phyloP scores from a whole-genome alignment of 495 filamentous ascomycete genomes.

The Podospora fimiseda region DNA sequence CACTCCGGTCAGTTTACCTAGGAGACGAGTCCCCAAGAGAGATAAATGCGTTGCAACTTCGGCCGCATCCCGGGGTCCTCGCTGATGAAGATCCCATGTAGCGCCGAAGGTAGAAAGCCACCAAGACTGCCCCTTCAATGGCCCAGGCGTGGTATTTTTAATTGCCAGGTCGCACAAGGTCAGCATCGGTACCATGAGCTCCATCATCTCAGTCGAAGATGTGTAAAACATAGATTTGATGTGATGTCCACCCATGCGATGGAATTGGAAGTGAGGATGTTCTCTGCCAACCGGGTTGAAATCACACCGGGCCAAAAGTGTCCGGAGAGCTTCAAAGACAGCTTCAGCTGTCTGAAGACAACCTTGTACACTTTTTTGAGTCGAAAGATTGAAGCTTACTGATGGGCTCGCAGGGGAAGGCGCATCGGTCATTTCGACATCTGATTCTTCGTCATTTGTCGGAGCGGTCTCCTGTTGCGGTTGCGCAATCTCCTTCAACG shows the following conservation, averaged over 20 bases:
- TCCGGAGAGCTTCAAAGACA: slow-evolving; percentile 31
- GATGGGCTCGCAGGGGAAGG: slow-evolving; percentile 2
- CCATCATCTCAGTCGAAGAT: slow-evolving; percentile 33
- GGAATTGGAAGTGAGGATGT: slow-evolving; percentile 21
- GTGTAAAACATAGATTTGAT: slow-evolving; percentile 43
- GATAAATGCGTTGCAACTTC: slow-evolving; percentile 38
- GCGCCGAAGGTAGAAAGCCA: slow-evolving; percentile 35
- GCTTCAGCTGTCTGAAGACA: slow-evolving; percentile 36
- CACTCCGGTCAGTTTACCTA: slow-evolving; percentile 31
- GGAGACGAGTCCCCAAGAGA: slow-evolving; percentile 22
- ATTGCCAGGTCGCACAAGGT: slow-evolving; percentile 31
- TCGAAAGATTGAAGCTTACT: slow-evolving; percentile 23
- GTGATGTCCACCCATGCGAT: slow-evolving; percentile 38
- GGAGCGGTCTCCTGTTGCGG: slow-evolving; percentile 11
- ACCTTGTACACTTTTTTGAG: slow-evolving; percentile 25
- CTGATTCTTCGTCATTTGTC: slow-evolving; percentile 9
- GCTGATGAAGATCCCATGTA: slow-evolving; percentile 40
- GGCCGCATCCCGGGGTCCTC: slow-evolving; percentile 29
- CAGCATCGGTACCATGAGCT: slow-evolving; percentile 32
- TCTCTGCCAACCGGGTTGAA: slow-evolving; percentile 7
- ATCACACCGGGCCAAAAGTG: slow-evolving; percentile 29
- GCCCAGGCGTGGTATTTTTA: slow-evolving; percentile 13
- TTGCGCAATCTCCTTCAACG: slow-evolving; percentile 36
- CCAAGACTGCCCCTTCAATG: slow-evolving; percentile 21
- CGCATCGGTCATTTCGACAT: slow-evolving; percentile 27